These are phyloP conservation scores for Fusarium sororula DNA, from an alignment of 2,329 filamentous ascomycete genomes.

Conservation along the genomic window DNA sequence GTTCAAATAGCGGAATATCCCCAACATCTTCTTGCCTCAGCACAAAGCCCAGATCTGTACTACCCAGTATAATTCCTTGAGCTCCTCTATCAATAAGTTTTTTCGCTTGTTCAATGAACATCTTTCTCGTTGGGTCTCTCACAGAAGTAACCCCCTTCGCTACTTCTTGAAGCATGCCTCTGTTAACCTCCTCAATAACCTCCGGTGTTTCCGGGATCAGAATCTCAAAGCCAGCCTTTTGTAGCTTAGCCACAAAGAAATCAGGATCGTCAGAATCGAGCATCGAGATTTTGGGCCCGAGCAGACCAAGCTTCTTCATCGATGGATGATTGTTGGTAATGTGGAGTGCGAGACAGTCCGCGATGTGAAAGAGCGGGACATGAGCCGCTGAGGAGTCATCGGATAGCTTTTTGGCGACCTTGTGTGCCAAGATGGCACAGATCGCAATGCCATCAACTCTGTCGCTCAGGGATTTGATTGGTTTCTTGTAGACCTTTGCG, in stretches of 20 bases:
- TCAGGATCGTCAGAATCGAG: neutral
- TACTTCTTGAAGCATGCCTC: neutral
- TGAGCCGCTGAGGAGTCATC: neutral
- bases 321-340: neutral
- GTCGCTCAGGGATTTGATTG: neutral
- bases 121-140: neutral
- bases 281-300: neutral
- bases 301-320: neutral
- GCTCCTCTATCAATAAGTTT: neutral
- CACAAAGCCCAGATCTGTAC: neutral
- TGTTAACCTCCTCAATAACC: neutral
- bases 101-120: neutral
- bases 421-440: slow-evolving; percentile 2
- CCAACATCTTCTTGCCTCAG: neutral
- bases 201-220: neutral
- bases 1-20: neutral
- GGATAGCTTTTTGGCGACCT: neutral
- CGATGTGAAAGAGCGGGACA: neutral
- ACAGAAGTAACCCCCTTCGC: neutral
- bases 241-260: neutral
- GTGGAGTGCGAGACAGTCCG: neutral
- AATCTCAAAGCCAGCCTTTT: neutral
- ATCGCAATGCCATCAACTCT: neutral
- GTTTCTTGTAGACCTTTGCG: neutral
- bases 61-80: neutral